Conservation (phyloP, 805 yeast species). For the Ascoidea tarda region DNA sequence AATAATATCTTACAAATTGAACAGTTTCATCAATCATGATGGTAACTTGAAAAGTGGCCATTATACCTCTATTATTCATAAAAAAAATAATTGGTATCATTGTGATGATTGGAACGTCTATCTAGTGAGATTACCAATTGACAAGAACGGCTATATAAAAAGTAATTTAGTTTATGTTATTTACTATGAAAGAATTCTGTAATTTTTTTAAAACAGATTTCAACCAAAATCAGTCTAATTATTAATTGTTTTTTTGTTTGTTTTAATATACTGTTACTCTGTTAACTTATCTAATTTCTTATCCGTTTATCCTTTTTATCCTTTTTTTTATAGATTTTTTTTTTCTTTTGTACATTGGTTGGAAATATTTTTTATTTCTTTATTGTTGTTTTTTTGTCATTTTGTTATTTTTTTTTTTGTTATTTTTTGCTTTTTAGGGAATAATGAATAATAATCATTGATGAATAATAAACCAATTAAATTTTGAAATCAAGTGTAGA, state of each 20-base stretch:
- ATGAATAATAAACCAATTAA: too few species aligned
- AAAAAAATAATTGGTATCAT: slow-evolving; percentile 18
- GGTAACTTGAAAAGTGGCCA: slow-evolving; percentile 67
- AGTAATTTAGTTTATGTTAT: not conserved
- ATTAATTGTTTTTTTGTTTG: too few species aligned
- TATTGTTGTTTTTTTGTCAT: not conserved
- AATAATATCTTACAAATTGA: slow-evolving; percentile 32
- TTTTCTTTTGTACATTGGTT: not conserved
- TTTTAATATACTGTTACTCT: not conserved
- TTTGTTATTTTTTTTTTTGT: too few species aligned
- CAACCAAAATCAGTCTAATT: not conserved
- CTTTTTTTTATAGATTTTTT: too few species aligned
- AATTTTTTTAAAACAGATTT: too few species aligned
- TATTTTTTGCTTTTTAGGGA: too few species aligned
- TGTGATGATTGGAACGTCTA: not conserved
- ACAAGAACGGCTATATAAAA: too few species aligned
- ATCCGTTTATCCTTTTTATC: not conserved
- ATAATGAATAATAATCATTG: too few species aligned
- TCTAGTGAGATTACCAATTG: not conserved
- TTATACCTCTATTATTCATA: slow-evolving; percentile 55
- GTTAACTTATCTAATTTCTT: not conserved
- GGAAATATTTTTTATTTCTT: not conserved
- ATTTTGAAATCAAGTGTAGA: too few species aligned
- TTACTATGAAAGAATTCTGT: not conserved
- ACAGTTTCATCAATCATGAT: slow-evolving; percentile 55